These are phyloP conservation scores for Berkeleyomyces basicola DNA, from an alignment of 2,329 filamentous ascomycete species.

Conservation along the genomic window DNA sequence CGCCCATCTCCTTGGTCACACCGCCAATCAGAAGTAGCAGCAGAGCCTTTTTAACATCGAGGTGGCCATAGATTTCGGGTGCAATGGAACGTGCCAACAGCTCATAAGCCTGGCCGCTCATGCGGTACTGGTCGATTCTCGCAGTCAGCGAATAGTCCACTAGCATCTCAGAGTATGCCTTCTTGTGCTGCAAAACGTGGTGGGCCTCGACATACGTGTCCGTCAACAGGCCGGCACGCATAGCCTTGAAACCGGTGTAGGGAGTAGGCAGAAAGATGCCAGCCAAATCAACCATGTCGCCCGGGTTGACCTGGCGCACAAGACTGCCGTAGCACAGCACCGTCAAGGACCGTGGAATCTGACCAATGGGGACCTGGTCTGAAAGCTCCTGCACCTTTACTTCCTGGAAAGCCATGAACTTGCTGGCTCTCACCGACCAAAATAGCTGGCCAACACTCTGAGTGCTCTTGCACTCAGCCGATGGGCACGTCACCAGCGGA, in stretches of 20 bases:
- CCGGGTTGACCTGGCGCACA: slow-evolving; percentile 75
- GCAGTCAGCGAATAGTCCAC: slow-evolving; percentile 65
- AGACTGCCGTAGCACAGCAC: slow-evolving; percentile 77
- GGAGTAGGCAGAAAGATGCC: slow-evolving; percentile 94
- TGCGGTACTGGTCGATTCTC: slow-evolving; percentile 70
- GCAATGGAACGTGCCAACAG: slow-evolving; percentile 91
- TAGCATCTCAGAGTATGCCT: slow-evolving; percentile 84
- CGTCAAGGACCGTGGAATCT: slow-evolving; percentile 85
- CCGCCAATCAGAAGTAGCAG: slow-evolving; percentile 90
- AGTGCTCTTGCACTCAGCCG: slow-evolving; percentile 75
- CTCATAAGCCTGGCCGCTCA: slow-evolving; percentile 86
- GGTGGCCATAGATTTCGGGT: slow-evolving; percentile 89
- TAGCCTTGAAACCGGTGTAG: slow-evolving; percentile 97
- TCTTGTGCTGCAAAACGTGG: slow-evolving; percentile 88
- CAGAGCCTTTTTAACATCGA: slow-evolving; percentile 95
- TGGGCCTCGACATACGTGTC: slow-evolving; percentile 96
- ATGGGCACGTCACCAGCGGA: slow-evolving; percentile 73
- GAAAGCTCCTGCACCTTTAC: slow-evolving; percentile 98
- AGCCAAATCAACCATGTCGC: slow-evolving; percentile 83
- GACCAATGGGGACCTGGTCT: slow-evolving; percentile 96
- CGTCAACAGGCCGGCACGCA: slow-evolving; percentile 86
- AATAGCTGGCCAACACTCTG: slow-evolving; percentile 88
- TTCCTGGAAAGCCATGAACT: slow-evolving; percentile 95
- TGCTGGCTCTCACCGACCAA: slow-evolving; percentile 86
- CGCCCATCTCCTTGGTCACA: slow-evolving; percentile 90